Evolutionary conservation across 805 yeast genomes (phyloP), one percentile per base, ranked within the genome.

Genomic region (Hanseniaspora singularis): DNA sequence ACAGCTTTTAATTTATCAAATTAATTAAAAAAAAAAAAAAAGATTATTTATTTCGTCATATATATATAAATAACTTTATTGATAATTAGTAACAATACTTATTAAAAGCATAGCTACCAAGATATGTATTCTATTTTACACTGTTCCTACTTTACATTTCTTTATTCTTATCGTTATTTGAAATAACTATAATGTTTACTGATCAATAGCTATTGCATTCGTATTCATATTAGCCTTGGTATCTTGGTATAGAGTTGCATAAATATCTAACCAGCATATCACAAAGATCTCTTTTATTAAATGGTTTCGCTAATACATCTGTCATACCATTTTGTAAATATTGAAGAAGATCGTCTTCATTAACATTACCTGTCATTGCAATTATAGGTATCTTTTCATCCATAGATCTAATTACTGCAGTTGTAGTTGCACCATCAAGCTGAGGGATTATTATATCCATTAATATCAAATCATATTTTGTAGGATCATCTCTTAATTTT

Each of bases 391-490:
- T 85, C 46, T 73, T 73, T 18, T 76, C 75, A 61, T 87, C 94
- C 59, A 85, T 84, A 16, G 81, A 77, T 54, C 97, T 71, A 40
- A 92, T 86, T 37, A 89, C 77, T 33, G 89, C 81, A 1, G 96
- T 82, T 1, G 96, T 96, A 2, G 94, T 79, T 18, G 88, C 87
- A 56, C 96, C 86, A 66, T 85, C 86, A 54, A 83, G 63, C 59
- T 81, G 82, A 11, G 94, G 94, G 92, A 83, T 83, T 19, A 83
- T 89, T 44, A 83, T 83, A 64, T 83, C 94, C 94, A 83, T 83
- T 37, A 83, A 61, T 1, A 83, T 89, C 50, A 83, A 65, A 62
- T 81, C 94, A 56, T 78, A 83, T 54, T 79, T 74, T n/a, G 20
- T 18, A 12, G 48, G 41, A 30, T 75, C 74, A 42, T 76, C 74